phyloP scores from a whole-genome alignment of 148 eudicot genomes.

The Bassia scoparia region DNA sequence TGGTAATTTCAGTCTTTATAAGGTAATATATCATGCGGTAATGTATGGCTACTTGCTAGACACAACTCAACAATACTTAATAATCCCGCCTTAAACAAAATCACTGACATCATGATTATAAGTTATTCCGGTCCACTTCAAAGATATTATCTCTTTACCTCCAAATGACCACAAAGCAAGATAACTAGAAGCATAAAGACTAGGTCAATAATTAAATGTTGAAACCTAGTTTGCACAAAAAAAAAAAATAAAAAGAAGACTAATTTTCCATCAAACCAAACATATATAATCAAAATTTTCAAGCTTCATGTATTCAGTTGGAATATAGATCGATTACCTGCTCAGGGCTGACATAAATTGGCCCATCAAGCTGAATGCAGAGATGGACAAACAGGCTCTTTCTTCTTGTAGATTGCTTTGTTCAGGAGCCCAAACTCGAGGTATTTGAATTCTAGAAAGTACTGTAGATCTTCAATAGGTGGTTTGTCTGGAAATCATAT shows the following conservation, averaged over 20 bases:
- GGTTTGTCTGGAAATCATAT: slow-evolving; percentile 67
- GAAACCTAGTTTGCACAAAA: no score
- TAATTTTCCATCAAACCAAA: neutral
- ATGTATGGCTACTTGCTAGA: no score
- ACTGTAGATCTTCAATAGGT: slow-evolving; percentile 96
- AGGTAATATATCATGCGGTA: no score
- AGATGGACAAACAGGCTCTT: slow-evolving; percentile 85
- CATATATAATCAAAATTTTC: no score
- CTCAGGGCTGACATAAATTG: slow-evolving; percentile 89
- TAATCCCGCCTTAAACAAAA: neutral
- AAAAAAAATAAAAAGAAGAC: neutral
- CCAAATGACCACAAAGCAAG: no score
- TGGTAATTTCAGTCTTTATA: no score
- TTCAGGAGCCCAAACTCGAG: slow-evolving; percentile 95
- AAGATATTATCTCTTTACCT: no score
- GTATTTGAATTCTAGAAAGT: slow-evolving; percentile 94
- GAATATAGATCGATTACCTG: slow-evolving; percentile 49
- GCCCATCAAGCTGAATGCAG: slow-evolving; percentile 99
- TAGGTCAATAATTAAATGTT: no score
- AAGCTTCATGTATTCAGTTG: neutral
- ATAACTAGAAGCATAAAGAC: no score
- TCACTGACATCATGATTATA: neutral
- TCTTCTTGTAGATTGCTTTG: slow-evolving; percentile 70
- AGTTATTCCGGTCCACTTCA: no score
- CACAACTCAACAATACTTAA: neutral